These are phyloP conservation scores for Fusarium algeriense DNA, from an alignment of 2,329 filamentous ascomycete species.

Conservation along the genomic window DNA sequence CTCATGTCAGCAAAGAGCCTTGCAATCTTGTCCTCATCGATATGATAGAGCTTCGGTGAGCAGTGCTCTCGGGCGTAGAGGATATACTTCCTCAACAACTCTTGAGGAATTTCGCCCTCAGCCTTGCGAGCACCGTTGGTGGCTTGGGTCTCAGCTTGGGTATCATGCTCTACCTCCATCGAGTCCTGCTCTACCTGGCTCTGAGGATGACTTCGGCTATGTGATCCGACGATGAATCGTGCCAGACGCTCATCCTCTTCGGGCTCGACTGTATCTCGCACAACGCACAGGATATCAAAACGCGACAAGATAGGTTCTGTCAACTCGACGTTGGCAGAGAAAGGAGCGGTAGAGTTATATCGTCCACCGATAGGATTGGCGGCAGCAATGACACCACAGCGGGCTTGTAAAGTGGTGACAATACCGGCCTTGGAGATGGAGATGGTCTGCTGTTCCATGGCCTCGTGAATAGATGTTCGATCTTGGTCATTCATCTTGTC, in stretches of 20 bases:
- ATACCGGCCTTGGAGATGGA: conserved; percentile 99
- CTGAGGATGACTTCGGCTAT: conserved; percentile 87
- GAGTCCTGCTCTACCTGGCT: conserved; percentile 63
- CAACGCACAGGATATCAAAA: conserved; percentile 97
- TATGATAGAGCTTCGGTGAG: conserved; percentile 92
- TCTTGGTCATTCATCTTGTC: conserved; percentile 99
- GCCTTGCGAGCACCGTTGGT: conserved; percentile 37
- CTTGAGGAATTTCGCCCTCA: conserved; percentile 85
- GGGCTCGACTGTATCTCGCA: conserved; percentile 94
- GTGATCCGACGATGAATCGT: conserved; percentile 93
- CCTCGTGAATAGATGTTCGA: conserved; percentile 97
- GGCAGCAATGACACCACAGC: conserved; percentile 95
- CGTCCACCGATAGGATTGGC: conserved; percentile 96
- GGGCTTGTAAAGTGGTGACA: conserved; percentile 94
- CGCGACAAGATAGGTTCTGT: conserved; percentile 97
- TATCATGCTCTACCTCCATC: conserved; percentile 74
- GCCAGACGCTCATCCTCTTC: conserved; percentile 92
- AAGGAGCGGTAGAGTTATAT: conserved; percentile 96
- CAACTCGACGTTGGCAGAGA: conserved; percentile 95
- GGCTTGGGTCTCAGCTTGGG: conserved; percentile 55
- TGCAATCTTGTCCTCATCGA: conserved; percentile 97
- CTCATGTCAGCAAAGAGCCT: conserved; percentile 97
- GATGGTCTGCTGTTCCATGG: conserved; percentile 99
- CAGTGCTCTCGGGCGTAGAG: conserved; percentile 92
- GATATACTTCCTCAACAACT: conserved; percentile 94